Evolutionary conservation across 2,329 filamentous ascomycete species (phyloP), one percentile per base, ranked within the genome.

Genomic region (Fusarium euwallaceae): DNA sequence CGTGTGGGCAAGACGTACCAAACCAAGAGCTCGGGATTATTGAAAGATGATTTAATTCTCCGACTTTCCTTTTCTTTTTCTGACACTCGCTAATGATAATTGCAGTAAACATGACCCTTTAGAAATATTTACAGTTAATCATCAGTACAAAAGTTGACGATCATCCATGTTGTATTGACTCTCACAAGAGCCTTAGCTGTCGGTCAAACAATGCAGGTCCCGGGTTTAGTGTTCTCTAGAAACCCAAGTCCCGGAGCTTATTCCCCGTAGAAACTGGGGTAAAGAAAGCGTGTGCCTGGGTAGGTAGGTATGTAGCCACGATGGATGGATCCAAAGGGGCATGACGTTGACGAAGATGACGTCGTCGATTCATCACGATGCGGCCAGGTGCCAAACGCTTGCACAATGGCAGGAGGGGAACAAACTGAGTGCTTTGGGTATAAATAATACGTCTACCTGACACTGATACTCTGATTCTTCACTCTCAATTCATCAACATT

Each of bases 291-390:
- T 20, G 8, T 20, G 8, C 43, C 43, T n/a, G 6, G n/a, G 22
- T 45, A 20, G 41, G 22, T 45, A 20, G 41, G 24, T 24, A 24
- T 1, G 12, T 43, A n/a, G 41, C 32, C 32, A 34, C 32, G 32
- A 34, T 34, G 32, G 11, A 53, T 53, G 24, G 48, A 53, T 32
- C 27, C 41, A 34, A 34, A 14, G 29, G 45, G 45, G 55, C 22
- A 75, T 75, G 73, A 76, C 73, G 70, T 76, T 74, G 36, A 39
- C 56, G 32, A 59, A 59, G 41, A 75, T 75, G 73, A 75, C 73
- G 73, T 75, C 71, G 67, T 74, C 43, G 41, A 70, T 72, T 61
- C 69, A 73, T 74, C 69, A 56, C 66, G 72, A 75, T 75, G 61
- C 45, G 34, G 61, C 43, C 29, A 63, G 43, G n/a, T 48, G 61